phyloP scores from a whole-genome alignment of 2,329 filamentous ascomycete species.

The Malbranchea cinnamomea region DNA sequence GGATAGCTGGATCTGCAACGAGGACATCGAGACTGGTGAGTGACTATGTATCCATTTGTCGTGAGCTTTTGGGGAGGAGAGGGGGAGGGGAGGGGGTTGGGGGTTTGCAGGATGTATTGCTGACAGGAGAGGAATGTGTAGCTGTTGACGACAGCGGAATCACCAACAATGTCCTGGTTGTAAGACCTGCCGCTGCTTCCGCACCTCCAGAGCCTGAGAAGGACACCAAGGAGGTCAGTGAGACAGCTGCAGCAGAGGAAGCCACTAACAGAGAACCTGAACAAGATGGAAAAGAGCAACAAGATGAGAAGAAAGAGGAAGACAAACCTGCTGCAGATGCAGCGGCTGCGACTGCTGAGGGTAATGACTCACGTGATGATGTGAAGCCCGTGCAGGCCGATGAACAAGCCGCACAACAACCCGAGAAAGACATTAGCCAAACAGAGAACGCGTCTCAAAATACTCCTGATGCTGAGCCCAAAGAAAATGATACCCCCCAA shows the following conservation, averaged over 20 bases:
- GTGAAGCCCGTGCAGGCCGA: too few relatives aligned
- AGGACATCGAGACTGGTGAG: conserved; percentile 16
- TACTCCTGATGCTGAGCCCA: neutral
- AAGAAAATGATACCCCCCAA: neutral
- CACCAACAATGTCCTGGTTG: conserved; percentile 12
- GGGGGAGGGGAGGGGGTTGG: too few relatives aligned
- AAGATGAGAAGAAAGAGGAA: conserved; percentile 3
- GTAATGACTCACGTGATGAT: neutral
- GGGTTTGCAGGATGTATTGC: conserved; percentile 1
- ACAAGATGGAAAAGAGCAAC: conserved; percentile 1
- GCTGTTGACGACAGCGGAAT: conserved; percentile 14
- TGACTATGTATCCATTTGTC: neutral
- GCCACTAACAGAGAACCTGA: neutral
- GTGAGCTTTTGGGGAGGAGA: too few relatives aligned
- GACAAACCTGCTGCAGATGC: neutral
- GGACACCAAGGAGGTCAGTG: neutral
- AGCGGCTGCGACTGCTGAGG: neutral
- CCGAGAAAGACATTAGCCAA: too few relatives aligned
- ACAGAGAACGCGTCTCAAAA: too few relatives aligned
- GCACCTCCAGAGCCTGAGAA: conserved; percentile 5
- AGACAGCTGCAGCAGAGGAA: conserved; percentile 1
- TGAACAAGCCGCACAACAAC: too few relatives aligned
- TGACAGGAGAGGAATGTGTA: conserved; percentile 5
- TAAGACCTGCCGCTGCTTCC: conserved; percentile 6
- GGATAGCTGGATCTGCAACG: conserved; percentile 16